phyloP scores from a whole-genome alignment of 2,329 filamentous ascomycete species.

The Boeremia exigua region DNA sequence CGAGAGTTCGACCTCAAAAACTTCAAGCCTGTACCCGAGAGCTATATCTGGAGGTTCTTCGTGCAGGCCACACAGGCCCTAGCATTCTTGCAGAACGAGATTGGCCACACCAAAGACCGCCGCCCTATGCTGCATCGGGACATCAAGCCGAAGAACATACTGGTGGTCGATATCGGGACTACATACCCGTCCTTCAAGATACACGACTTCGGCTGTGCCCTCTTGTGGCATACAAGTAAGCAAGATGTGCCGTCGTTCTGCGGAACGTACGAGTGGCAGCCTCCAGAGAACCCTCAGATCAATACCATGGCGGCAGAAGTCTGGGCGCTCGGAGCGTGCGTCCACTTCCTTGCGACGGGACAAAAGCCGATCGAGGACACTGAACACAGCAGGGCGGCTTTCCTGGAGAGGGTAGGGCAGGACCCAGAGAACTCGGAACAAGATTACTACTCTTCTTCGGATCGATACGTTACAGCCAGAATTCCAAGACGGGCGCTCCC shows the following conservation, averaged over 20 bases:
- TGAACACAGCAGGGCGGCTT: background rate
- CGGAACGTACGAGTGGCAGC: constrained; percentile 37
- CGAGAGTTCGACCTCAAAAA: constrained; percentile 20
- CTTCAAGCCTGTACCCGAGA: constrained; percentile 32
- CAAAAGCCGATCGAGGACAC: constrained; percentile 21
- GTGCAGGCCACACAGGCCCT: constrained; percentile 38
- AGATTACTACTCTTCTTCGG: background rate
- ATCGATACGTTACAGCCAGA: constrained; percentile 25
- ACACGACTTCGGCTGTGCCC: constrained; percentile 33
- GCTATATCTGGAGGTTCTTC: constrained; percentile 37
- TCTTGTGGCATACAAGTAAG: constrained; percentile 1
- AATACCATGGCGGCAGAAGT: constrained; percentile 36
- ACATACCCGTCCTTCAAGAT: constrained; percentile 38
- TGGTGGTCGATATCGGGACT: constrained; percentile 29
- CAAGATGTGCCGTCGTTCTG: constrained; percentile 1
- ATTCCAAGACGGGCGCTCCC: constrained; percentile 27
- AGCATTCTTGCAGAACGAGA: constrained; percentile 31
- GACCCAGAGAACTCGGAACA: background rate
- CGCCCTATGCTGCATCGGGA: constrained; percentile 26
- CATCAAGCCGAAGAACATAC: constrained; percentile 40
- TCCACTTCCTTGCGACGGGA: constrained; percentile 38
- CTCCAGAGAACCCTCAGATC: constrained; percentile 39
- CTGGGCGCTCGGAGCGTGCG: constrained; percentile 41
- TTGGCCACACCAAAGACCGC: constrained; percentile 11
- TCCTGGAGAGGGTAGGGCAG: background rate